Percentiles rank a stretch among this genome's conserved stretches.
Evolutionary conservation across 2,329 filamentous ascomycete genomes (phyloP).

Genomic region (Cercospora sp.): DNA sequence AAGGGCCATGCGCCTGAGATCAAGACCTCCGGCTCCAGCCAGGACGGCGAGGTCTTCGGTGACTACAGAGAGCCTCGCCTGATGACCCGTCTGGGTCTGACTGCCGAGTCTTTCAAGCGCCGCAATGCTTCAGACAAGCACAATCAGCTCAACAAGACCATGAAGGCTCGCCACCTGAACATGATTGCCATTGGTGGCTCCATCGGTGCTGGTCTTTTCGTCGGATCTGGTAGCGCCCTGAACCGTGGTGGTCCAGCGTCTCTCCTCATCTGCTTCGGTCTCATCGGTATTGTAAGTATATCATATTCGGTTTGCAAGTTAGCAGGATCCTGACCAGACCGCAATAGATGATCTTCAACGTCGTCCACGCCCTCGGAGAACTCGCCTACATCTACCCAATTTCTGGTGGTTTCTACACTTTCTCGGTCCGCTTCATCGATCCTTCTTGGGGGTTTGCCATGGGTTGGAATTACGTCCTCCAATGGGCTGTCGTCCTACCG

Average conservation of each 20-base stretch:
- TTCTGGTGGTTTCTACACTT: slow-evolving; percentile 45
- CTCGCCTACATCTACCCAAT: slow-evolving; percentile 45
- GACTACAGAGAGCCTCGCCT: slow-evolving; percentile 22
- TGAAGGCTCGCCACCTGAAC: slow-evolving; percentile 36
- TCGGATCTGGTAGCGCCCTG: slow-evolving; percentile 52
- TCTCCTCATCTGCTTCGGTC: slow-evolving; percentile 35
- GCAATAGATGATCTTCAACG: slow-evolving; percentile 43
- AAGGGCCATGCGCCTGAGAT: slow-evolving; percentile 21
- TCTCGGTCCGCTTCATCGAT: slow-evolving; percentile 48
- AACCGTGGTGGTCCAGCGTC: slow-evolving; percentile 52
- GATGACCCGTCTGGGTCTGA: slow-evolving; percentile 37
- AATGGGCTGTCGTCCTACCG: slow-evolving; percentile 33
- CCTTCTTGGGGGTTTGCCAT: slow-evolving; percentile 39
- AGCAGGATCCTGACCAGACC: neutral
- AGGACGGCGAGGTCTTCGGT: slow-evolving; percentile 23
- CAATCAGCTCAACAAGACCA: slow-evolving; percentile 38
- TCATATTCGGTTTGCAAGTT: neutral
- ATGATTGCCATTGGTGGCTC: slow-evolving; percentile 40
- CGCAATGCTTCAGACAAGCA: slow-evolving; percentile 35
- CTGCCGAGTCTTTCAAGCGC: slow-evolving; percentile 34
- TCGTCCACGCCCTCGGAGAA: slow-evolving; percentile 46
- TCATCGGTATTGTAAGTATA: slow-evolving; percentile 37
- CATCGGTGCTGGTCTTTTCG: slow-evolving; percentile 58
- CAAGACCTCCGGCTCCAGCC: slow-evolving; percentile 18
- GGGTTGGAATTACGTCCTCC: slow-evolving; percentile 36